A percentile compares a stretch with the other conserved stretches of the same genome.
Conservation (phyloP, 78 protist genomes). For the Dictyostelium intermedium region DNA sequence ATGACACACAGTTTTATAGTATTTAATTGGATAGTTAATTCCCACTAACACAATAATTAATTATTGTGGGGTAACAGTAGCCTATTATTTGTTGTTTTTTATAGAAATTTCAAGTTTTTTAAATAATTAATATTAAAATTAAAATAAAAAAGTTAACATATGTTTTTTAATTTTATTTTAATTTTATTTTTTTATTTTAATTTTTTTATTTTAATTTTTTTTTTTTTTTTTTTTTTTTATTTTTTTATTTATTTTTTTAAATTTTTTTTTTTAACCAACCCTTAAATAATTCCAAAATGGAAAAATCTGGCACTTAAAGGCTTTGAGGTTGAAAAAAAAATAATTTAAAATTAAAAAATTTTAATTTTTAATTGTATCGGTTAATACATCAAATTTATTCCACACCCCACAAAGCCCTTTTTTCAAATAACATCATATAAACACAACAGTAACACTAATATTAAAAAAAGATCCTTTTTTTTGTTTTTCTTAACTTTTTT, state of each 20-base stretch:
- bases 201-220: background rate
- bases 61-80: background rate
- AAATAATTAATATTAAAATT: background rate
- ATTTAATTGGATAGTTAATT: no score
- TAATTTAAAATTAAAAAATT: background rate
- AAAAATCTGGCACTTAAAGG: background rate
- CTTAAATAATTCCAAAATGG: background rate
- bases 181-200: background rate
- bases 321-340: background rate
- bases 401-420: background rate
- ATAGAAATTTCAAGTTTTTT: background rate
- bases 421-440: background rate
- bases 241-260: no score
- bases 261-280: background rate
- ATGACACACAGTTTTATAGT: no score
- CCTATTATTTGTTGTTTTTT: background rate
- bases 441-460: constrained; percentile 4
- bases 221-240: no score
- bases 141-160: background rate
- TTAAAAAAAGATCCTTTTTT: background rate
- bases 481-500: background rate
- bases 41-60: no score
- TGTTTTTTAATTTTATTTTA: background rate
- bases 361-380: background rate
- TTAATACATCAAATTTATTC: background rate